Conservation (phyloP, 495 filamentous ascomycete species). For the Podospora pseudocomata region DNA sequence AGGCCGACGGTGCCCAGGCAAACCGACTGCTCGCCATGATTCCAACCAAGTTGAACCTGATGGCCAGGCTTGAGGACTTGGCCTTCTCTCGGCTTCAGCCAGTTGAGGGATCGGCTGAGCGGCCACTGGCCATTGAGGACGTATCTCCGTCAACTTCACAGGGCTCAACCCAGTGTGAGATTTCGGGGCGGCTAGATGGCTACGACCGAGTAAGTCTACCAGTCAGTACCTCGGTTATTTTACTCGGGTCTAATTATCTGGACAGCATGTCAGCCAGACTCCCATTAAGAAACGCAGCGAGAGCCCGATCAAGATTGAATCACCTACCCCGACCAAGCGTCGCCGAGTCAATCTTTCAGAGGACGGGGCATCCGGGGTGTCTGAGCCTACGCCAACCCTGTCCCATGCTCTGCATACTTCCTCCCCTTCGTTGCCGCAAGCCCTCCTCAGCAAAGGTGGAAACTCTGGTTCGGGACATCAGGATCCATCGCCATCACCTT, state of each 20-base stretch:
- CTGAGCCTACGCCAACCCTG: not conserved
- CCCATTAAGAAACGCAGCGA: not conserved
- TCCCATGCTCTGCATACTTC: not conserved
- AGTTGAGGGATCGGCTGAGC: not conserved
- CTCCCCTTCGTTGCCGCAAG: not conserved
- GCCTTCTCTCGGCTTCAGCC: not conserved
- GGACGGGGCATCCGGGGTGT: not conserved
- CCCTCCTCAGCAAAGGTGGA: too few relatives aligned
- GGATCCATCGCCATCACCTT: too few relatives aligned
- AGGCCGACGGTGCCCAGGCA: not conserved
- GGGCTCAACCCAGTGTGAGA: not conserved
- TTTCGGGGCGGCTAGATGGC: not conserved
- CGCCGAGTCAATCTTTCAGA: not conserved
- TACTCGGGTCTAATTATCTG: not conserved
- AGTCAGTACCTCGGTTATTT: not conserved
- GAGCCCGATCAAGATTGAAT: not conserved
- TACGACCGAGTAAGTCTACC: not conserved
- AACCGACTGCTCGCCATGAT: not conserved
- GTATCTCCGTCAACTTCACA: not conserved
- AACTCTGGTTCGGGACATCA: too few relatives aligned
- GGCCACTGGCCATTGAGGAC: not conserved
- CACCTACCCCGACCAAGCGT: not conserved
- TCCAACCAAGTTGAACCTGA: not conserved
- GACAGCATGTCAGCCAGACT: not conserved
- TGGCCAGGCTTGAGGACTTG: not conserved